phyloP scores from a whole-genome alignment of 768 basidiomycete species.

The Sarcomyxa edulis region DNA sequence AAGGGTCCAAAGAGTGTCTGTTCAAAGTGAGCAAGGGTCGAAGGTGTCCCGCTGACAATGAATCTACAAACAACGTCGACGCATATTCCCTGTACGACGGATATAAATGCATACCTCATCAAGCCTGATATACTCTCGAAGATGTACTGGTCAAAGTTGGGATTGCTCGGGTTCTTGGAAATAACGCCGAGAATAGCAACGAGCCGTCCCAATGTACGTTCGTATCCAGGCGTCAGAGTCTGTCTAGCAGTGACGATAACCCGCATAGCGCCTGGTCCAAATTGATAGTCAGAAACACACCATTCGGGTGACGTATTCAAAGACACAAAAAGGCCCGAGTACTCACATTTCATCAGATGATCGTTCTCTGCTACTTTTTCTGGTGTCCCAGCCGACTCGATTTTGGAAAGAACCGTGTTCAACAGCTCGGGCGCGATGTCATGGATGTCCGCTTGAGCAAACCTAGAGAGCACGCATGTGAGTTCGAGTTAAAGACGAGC shows the following conservation, averaged over 20 bases:
- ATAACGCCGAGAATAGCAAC: slow-evolving; percentile 83
- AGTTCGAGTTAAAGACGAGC: neutral
- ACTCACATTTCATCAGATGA: slow-evolving; percentile 93
- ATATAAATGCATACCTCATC: slow-evolving; percentile 56
- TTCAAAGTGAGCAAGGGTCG: slow-evolving; percentile 73
- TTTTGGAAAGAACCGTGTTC: slow-evolving; percentile 67
- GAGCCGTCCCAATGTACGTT: slow-evolving; percentile 62
- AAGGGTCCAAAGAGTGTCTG: slow-evolving; percentile 80
- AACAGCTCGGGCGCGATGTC: slow-evolving; percentile 75
- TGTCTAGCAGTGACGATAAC: slow-evolving; percentile 88
- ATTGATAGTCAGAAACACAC: slow-evolving; percentile 7
- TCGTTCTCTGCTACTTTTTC: slow-evolving; percentile 97
- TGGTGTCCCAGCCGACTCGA: slow-evolving; percentile 73
- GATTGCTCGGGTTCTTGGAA: slow-evolving; percentile 95
- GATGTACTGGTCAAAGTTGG: slow-evolving; percentile 94
- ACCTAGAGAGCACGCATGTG: slow-evolving; percentile 42
- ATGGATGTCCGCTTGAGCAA: slow-evolving; percentile 82
- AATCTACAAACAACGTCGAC: slow-evolving; percentile 52
- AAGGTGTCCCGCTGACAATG: slow-evolving; percentile 64
- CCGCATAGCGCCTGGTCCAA: slow-evolving; percentile 92
- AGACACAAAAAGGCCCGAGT: too few species aligned
- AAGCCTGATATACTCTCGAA: slow-evolving; percentile 96
- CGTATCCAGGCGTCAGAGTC: slow-evolving; percentile 63
- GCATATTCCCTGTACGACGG: too few species aligned
- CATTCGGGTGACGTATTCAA: too few species aligned